Conservation (phyloP, 2,329 filamentous ascomycete genomes). For the Cercospora berteroae region DNA sequence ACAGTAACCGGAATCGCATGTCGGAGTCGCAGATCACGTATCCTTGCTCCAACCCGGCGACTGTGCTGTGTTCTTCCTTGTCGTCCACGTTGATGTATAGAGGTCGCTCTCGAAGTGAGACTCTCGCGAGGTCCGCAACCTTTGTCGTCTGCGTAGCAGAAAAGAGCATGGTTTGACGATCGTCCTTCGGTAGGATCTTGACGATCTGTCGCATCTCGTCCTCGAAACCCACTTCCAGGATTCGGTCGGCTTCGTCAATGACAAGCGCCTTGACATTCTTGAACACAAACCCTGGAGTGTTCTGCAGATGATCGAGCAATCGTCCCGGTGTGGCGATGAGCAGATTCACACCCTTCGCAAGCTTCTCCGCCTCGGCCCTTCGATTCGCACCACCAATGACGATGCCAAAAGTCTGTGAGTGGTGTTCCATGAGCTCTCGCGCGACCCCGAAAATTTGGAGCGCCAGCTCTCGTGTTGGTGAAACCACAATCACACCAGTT, state of each 20-base stretch:
- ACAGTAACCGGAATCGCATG: slow-evolving; percentile 88
- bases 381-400: slow-evolving; percentile 94
- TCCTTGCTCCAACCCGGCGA: slow-evolving; percentile 90
- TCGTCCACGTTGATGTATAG: slow-evolving; percentile 97
- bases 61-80: slow-evolving; percentile 83
- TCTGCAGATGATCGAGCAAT: slow-evolving; percentile 89
- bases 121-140: slow-evolving; percentile 92
- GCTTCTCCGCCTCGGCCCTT: slow-evolving; percentile 87
- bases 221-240: slow-evolving; percentile 96
- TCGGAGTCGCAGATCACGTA: slow-evolving; percentile 93
- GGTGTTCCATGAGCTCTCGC: slow-evolving; percentile 84
- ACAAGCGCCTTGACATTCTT: slow-evolving; percentile 90
- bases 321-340: slow-evolving; percentile 91
- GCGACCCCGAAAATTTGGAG: slow-evolving; percentile 96
- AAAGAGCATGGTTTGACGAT: slow-evolving; percentile 96
- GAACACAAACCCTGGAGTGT: slow-evolving; percentile 83
- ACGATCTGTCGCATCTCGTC: slow-evolving; percentile 97
- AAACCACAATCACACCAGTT: slow-evolving; percentile 87
- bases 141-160: slow-evolving; percentile 98
- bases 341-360: slow-evolving; percentile 90
- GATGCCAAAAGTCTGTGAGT: slow-evolving; percentile 93
- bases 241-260: slow-evolving; percentile 95
- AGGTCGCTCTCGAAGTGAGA: slow-evolving; percentile 85
- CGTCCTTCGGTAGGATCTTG: slow-evolving; percentile 83
- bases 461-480: slow-evolving; percentile 88